Base-by-base conservation (phyloP, 805 yeast species). In the Candida boidinii region DNA sequence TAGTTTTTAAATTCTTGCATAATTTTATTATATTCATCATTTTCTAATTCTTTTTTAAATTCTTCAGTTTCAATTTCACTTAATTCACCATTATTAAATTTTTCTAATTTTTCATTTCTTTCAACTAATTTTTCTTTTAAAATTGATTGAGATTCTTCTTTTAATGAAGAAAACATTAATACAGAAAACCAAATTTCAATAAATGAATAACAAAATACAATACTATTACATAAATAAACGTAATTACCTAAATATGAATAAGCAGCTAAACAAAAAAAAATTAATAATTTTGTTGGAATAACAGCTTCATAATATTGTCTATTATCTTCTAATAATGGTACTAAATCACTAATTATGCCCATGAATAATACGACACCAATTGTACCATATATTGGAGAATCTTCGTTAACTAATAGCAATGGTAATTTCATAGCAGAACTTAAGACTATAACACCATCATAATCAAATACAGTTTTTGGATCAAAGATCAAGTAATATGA, bases 161-260 rank as follows among this genome's bases (percentile, higher is more conserved):
- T 69, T 38, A 81, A 58, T 27, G 78, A 66, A 47, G 68, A 71
- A 52, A 66, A 79, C 22, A 78, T 64, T 41, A 80, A 56, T 37
- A 78, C 73, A 45, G 77, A 74, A 46, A 75, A 61, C 86, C 88
- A 81, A 21, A 79, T 66, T 51, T 81, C 92, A 40, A 71, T 46
- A 39, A 80, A 78, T 20, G 73, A 53, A 47, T 68, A 78, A 5
- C 68, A 58, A 41, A 81, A 78, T 4, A 78, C 70, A 29, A 74
- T 57, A 46, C 74, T 76, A 54, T 79, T 79, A 47, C 79, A 73
- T n/a, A 79, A 37, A 17, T 57, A 51, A 15, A 66, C 62, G 28
- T 58, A 51, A n/a, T 56, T 56, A 35, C 66, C 65, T 26, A 68
- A 33, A 45, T 73, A 76, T 17, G 76, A 54, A 41, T 64, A 65